These are phyloP conservation scores for Tilletia walkeri DNA, from an alignment of 1,284 basidiomycete species.

Conservation along the genomic window DNA sequence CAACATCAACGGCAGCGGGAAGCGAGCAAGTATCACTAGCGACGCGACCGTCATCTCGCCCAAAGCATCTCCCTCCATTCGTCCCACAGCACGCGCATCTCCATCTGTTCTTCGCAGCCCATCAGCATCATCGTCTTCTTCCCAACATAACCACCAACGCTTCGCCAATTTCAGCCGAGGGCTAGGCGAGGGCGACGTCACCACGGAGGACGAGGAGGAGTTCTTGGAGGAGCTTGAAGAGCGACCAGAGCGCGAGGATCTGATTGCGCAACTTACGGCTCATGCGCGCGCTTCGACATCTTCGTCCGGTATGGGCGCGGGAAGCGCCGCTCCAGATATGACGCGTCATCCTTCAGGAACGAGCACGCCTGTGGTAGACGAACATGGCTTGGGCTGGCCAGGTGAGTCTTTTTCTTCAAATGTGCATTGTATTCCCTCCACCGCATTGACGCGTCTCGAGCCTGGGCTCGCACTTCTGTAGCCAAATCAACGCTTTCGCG, in stretches of 20 bases:
- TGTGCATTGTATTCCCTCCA: conserved; percentile 13
- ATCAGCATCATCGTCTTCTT: background rate
- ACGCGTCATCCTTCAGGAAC: conserved; percentile 14
- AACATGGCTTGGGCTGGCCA: conserved; percentile 53
- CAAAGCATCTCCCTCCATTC: conserved; percentile 18
- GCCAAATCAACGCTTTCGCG: conserved; percentile 47
- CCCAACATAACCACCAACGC: background rate
- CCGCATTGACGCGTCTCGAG: too few species aligned
- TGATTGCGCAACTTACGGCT: conserved; percentile 10
- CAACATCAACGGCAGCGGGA: background rate
- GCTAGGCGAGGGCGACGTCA: background rate
- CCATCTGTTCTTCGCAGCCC: conserved; percentile 7
- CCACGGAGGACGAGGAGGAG: conserved; percentile 15
- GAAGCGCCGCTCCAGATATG: background rate
- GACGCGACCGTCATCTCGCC: conserved; percentile 23
- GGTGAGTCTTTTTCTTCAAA: background rate
- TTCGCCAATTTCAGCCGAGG: background rate
- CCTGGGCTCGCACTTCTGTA: background rate
- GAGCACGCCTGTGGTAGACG: conserved; percentile 48
- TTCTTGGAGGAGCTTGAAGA: background rate
- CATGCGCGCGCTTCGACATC: conserved; percentile 13
- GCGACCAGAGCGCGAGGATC: conserved; percentile 10
- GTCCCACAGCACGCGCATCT: conserved; percentile 31
- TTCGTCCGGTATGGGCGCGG: conserved; percentile 2
- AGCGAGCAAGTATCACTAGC: background rate